phyloP scores from a whole-genome alignment of 208 protist species.

The Crithidia fasciculata region DNA sequence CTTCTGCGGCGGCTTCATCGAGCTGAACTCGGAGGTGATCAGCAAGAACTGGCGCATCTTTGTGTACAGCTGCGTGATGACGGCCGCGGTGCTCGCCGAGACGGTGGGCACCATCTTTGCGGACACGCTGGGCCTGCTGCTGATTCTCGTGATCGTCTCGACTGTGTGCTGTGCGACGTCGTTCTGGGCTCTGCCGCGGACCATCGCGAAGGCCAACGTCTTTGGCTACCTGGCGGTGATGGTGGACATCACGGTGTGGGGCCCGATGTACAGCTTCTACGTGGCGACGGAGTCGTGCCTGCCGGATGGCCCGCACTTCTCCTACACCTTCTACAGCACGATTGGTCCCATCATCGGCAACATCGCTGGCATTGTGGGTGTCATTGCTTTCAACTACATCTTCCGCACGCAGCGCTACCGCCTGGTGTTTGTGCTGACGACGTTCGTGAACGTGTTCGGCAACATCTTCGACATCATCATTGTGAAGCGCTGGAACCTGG shows the following conservation, averaged over 20 bases:
- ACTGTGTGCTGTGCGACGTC: constrained; percentile 34
- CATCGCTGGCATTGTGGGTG: constrained; percentile 46
- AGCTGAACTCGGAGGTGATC: constrained; percentile 55
- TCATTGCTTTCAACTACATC: constrained; percentile 52
- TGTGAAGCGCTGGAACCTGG: constrained; percentile 64
- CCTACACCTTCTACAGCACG: constrained; percentile 61
- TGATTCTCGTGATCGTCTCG: constrained; percentile 33
- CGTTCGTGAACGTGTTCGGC: constrained; percentile 40
- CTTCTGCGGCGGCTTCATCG: constrained; percentile 41
- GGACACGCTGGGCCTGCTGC: constrained; percentile 27
- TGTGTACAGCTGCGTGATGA: constrained; percentile 49
- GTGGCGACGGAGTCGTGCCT: constrained; percentile 40
- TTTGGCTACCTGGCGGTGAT: constrained; percentile 46
- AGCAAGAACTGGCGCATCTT: constrained; percentile 44
- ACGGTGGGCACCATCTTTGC: constrained; percentile 39
- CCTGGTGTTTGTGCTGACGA: constrained; percentile 60
- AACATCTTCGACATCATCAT: constrained; percentile 71
- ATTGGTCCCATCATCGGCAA: constrained; percentile 39
- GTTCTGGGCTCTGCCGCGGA: constrained; percentile 52
- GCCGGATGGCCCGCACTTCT: constrained; percentile 60
- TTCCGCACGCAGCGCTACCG: constrained; percentile 56
- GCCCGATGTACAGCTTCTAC: constrained; percentile 56
- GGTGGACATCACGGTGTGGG: constrained; percentile 52
- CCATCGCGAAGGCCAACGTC: constrained; percentile 59
- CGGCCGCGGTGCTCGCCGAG: constrained; percentile 38